These are phyloP conservation scores for Bigelowiella natans DNA, from an alignment of 78 protist species.

Conservation along the genomic window DNA sequence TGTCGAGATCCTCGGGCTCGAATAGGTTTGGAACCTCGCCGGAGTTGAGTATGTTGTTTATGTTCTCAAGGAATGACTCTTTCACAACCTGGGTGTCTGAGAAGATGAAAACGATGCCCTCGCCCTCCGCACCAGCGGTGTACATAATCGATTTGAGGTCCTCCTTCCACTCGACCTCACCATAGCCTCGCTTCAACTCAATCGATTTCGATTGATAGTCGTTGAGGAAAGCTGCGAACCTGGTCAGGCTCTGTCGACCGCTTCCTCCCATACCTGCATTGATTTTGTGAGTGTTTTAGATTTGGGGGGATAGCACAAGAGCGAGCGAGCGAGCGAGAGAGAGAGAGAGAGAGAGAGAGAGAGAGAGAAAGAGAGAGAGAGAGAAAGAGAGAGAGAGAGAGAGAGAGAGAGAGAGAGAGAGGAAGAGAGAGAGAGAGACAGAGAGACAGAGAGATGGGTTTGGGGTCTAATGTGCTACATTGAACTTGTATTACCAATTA, in stretches of 20 bases:
- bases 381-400: too few species aligned
- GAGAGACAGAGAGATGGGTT: too few species aligned
- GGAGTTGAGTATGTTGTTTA: conserved; percentile 64
- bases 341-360: too few species aligned
- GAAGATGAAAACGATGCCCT: conserved; percentile 41
- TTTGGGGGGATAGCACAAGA: too few species aligned
- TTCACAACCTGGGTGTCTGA: conserved; percentile 63
- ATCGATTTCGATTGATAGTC: background rate
- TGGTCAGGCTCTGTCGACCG: conserved; percentile 44
- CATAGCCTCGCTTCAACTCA: conserved; percentile 36
- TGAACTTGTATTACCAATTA: conserved; percentile 70
- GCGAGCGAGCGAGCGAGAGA: too few species aligned
- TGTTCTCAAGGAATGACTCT: conserved; percentile 70
- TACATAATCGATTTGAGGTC: background rate
- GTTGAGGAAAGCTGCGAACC: conserved; percentile 37
- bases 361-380: too few species aligned
- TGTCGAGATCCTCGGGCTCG: conserved; percentile 17
- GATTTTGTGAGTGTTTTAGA: too few species aligned
- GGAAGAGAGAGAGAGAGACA: too few species aligned
- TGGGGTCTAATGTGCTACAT: too few species aligned
- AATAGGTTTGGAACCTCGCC: conserved; percentile 80
- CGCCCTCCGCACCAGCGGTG: background rate
- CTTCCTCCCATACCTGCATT: conserved; percentile 60
- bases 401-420: too few species aligned
- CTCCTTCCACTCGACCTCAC: conserved; percentile 37